Conservation (phyloP, 768 basidiomycete genomes). For the Lenzites betulinus region DNA sequence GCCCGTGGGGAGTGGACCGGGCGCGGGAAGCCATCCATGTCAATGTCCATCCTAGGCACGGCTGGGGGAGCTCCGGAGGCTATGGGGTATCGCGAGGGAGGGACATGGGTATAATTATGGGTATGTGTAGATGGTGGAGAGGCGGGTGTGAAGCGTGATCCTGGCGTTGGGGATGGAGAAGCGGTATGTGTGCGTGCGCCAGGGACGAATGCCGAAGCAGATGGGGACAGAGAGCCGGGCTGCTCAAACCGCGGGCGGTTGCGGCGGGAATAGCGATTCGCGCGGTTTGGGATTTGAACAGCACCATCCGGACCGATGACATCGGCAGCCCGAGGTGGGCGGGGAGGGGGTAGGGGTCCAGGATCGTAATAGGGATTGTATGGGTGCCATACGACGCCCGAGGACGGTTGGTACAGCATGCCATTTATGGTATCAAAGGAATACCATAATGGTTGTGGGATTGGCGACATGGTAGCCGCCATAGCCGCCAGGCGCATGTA, state of each 20-base stretch:
- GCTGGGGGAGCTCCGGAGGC: neutral
- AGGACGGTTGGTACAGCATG: constrained; percentile 42
- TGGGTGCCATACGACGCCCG: constrained; percentile 47
- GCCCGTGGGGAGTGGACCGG: neutral
- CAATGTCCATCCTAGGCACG: neutral
- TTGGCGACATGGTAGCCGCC: constrained; percentile 39
- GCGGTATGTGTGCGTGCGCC: constrained; percentile 9
- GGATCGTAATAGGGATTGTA: constrained; percentile 72
- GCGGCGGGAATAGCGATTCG: constrained; percentile 3
- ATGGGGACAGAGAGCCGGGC: constrained; percentile 10
- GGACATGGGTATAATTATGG: neutral
- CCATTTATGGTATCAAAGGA: constrained; percentile 58
- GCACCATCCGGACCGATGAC: neutral
- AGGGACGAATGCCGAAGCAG: constrained; percentile 16
- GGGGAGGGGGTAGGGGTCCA: constrained; percentile 64
- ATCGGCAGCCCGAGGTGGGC: constrained; percentile 3
- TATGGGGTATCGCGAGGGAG: neutral
- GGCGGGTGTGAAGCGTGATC: neutral
- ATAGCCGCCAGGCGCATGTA: constrained; percentile 50
- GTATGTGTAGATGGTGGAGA: neutral
- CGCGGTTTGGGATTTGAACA: neutral
- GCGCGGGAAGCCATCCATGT: constrained; percentile 6
- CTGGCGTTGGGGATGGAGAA: constrained; percentile 1
- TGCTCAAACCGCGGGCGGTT: constrained; percentile 5
- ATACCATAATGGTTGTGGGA: constrained; percentile 46